phyloP scores from a whole-genome alignment of 768 basidiomycete genomes.

The Termitomyces sp. region DNA sequence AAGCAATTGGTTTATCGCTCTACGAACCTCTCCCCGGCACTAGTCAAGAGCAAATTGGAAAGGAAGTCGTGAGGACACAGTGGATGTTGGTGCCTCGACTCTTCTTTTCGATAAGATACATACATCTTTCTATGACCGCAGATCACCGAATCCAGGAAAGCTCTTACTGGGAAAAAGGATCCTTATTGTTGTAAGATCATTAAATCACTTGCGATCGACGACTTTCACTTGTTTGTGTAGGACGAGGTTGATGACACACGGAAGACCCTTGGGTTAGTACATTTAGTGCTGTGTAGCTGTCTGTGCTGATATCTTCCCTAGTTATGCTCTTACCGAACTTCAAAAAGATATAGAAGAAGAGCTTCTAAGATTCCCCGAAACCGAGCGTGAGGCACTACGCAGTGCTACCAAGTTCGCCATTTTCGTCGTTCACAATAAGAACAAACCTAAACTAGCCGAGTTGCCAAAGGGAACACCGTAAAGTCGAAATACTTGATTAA shows the following conservation, averaged over 20 bases:
- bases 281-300: neutral
- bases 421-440: conserved; percentile 95
- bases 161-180: conserved; percentile 74
- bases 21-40: conserved; percentile 86
- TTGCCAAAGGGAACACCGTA: conserved; percentile 66
- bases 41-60: conserved; percentile 68
- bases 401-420: conserved; percentile 76
- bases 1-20: conserved; percentile 93
- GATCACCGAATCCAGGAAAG: conserved; percentile 62
- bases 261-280: conserved; percentile 76
- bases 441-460: conserved; percentile 76
- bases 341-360: conserved; percentile 82
- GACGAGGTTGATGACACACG: conserved; percentile 88
- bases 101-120: conserved; percentile 3
- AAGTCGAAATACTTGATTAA: conserved; percentile 7
- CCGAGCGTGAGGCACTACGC: conserved; percentile 65
- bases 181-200: conserved; percentile 68
- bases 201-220: neutral
- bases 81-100: conserved; percentile 67
- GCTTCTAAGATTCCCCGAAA: conserved; percentile 57
- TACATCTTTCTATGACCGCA: conserved; percentile 19
- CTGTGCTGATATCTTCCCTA: conserved; percentile 22
- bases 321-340: conserved; percentile 89
- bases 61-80: conserved; percentile 89
- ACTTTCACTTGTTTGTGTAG: conserved; percentile 28